A percentile compares a stretch with the other conserved stretches of the same genome.
Conservation (phyloP, 1,284 basidiomycete species). For the Pholiota adiposa region DNA sequence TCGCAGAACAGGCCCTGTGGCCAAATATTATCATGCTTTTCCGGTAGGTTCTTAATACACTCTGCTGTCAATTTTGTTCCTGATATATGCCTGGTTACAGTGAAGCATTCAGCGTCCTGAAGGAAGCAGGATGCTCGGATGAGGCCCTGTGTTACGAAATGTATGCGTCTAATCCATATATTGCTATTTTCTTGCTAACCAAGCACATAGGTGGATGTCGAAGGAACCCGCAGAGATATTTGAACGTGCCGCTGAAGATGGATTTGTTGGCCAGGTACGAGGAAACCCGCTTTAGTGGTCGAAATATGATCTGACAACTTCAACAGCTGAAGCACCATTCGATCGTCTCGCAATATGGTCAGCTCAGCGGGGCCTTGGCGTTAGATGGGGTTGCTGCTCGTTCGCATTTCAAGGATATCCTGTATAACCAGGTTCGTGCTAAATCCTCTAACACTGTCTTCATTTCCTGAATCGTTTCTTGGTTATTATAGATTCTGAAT, state of each 20-base stretch:
- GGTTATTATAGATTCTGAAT: conserved; percentile 50
- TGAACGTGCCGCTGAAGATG: conserved; percentile 68
- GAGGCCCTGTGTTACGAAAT: conserved; percentile 72
- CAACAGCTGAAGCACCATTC: conserved; percentile 64
- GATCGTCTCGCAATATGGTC: conserved; percentile 64
- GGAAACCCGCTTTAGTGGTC: background rate
- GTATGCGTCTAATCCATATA: conserved; percentile 26
- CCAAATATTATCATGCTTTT: conserved; percentile 70
- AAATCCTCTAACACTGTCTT: no score
- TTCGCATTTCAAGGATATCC: conserved; percentile 60
- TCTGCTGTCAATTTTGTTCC: background rate
- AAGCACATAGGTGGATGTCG: conserved; percentile 64
- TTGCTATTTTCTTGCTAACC: conserved; percentile 7
- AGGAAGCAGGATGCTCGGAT: conserved; percentile 70
- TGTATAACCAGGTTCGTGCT: conserved; percentile 54
- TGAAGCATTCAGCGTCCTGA: conserved; percentile 63
- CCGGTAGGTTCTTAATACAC: conserved; percentile 37
- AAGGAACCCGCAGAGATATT: conserved; percentile 76
- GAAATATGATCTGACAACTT: conserved; percentile 5
- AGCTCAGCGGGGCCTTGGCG: conserved; percentile 58
- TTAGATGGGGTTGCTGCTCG: conserved; percentile 54
- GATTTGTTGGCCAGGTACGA: conserved; percentile 58
- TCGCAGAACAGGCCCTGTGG: conserved; percentile 66
- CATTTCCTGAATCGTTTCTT: background rate
- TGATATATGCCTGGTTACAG: conserved; percentile 30